These are phyloP conservation scores for Russula griseocarnosa DNA, from an alignment of 768 basidiomycete genomes.

Conservation along the genomic window DNA sequence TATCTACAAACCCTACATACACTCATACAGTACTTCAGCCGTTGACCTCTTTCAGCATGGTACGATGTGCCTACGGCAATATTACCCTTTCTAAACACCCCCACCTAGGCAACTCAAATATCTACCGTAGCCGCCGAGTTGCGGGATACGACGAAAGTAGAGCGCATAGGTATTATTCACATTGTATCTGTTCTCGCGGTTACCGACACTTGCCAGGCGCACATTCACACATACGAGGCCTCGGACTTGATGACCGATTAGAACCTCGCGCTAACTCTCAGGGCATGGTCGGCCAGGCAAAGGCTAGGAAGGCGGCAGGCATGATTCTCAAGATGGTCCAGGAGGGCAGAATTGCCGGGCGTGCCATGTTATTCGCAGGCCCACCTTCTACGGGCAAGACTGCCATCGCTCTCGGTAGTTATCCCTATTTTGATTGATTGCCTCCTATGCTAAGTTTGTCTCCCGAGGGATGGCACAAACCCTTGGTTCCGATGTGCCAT, in stretches of 20 bases:
- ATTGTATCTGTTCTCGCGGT: not conserved
- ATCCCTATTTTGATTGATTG: not conserved
- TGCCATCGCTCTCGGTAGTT: slow-evolving; percentile 89
- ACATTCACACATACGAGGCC: slow-evolving; percentile 92
- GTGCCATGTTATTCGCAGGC: slow-evolving; percentile 95
- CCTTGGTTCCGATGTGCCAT: slow-evolving; percentile 90
- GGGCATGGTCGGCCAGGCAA: slow-evolving; percentile 96
- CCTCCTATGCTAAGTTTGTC: not conserved
- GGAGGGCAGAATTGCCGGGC: slow-evolving; percentile 90
- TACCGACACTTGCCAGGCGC: slow-evolving; percentile 51
- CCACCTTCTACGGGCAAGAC: slow-evolving; percentile 98
- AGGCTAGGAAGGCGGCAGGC: slow-evolving; percentile 95
- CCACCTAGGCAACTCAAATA: slow-evolving; percentile 60
- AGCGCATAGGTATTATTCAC: slow-evolving; percentile 69
- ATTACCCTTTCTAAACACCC: not conserved
- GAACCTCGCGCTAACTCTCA: slow-evolving; percentile 87
- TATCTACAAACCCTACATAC: no score
- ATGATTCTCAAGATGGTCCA: slow-evolving; percentile 98
- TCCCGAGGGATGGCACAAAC: slow-evolving; percentile 89
- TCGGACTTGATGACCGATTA: slow-evolving; percentile 87
- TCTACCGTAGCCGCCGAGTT: slow-evolving; percentile 73
- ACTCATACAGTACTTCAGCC: no score
- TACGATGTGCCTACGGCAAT: slow-evolving; percentile 16
- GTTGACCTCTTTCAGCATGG: slow-evolving; percentile 31
- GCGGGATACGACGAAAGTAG: slow-evolving; percentile 87